phyloP scores from a whole-genome alignment of 1,284 basidiomycete genomes.

The Anthracocystis walkeri region DNA sequence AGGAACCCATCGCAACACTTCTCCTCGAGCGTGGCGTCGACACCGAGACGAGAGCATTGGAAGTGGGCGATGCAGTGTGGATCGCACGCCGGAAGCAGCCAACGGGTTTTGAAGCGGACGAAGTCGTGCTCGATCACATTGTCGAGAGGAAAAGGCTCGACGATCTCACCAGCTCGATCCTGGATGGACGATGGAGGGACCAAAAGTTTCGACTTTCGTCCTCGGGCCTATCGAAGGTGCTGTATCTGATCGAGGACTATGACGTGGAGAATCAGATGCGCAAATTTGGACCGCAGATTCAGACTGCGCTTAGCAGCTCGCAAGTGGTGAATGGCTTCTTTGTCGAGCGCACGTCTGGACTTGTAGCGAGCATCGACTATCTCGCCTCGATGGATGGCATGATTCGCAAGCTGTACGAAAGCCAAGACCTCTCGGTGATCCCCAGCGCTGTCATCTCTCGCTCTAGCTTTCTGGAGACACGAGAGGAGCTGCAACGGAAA shows the following conservation, averaged over 20 bases:
- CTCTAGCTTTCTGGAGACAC: constrained; percentile 68
- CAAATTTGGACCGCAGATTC: constrained; percentile 66
- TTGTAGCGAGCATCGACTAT: constrained; percentile 73
- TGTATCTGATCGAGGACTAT: constrained; percentile 75
- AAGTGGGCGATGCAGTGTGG: constrained; percentile 75
- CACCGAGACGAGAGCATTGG: constrained; percentile 72
- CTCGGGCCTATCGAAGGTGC: constrained; percentile 72
- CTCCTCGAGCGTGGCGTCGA: constrained; percentile 67
- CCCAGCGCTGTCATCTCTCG: constrained; percentile 70
- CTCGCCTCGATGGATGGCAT: constrained; percentile 72
- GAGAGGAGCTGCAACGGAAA: constrained; percentile 68
- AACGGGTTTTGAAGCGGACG: constrained; percentile 63
- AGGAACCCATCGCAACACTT: constrained; percentile 47
- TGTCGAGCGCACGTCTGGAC: constrained; percentile 73
- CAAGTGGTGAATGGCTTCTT: constrained; percentile 74
- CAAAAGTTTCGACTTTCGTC: constrained; percentile 74
- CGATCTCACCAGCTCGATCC: constrained; percentile 73
- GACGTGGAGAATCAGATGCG: constrained; percentile 69
- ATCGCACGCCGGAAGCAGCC: constrained; percentile 71
- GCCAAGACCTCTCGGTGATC: constrained; percentile 71
- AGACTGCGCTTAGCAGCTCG: constrained; percentile 72
- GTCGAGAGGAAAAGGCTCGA: constrained; percentile 75
- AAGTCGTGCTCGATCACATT: constrained; percentile 74
- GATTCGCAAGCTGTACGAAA: constrained; percentile 70
- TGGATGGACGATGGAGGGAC: constrained; percentile 74